Evolutionary conservation across 1,284 basidiomycete genomes (phyloP).

Genomic region (Pascua guehoae): DNA sequence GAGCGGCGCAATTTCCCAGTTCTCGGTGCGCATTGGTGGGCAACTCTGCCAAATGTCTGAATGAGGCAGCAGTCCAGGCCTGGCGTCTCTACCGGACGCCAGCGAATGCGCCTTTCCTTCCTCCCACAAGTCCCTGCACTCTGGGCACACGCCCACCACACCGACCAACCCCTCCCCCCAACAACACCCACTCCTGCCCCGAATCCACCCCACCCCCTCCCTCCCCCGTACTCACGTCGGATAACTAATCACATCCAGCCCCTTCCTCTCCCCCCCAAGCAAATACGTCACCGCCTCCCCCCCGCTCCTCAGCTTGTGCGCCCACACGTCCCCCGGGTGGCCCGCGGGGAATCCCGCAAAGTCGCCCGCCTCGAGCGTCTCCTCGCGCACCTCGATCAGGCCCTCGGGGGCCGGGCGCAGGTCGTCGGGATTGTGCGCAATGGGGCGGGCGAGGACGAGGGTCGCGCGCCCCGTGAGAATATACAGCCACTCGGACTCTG

Average conservation of each 20-base stretch:
- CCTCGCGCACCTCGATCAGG: constrained; percentile 4
- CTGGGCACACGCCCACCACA: too few relatives aligned
- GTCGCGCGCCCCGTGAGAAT: constrained; percentile 19
- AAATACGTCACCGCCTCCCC: constrained; percentile 8
- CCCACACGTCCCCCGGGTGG: constrained; percentile 11
- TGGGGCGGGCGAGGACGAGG: constrained; percentile 14
- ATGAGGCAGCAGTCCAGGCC: too few relatives aligned
- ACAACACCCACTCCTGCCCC: too few relatives aligned
- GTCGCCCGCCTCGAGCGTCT: constrained; percentile 10
- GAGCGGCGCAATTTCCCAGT: too few relatives aligned
- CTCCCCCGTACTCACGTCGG: not conserved
- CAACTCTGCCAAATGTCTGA: too few relatives aligned
- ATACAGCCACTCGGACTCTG: constrained; percentile 30
- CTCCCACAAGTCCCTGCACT: too few relatives aligned
- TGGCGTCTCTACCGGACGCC: too few relatives aligned
- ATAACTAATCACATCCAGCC: constrained; percentile 17
- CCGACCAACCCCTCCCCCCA: too few relatives aligned
- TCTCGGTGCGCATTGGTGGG: too few relatives aligned
- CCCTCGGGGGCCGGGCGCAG: constrained; percentile 8
- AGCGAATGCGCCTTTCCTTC: too few relatives aligned
- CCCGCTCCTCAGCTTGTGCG: constrained; percentile 11
- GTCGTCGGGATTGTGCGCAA: constrained; percentile 6
- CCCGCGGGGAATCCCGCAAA: constrained; percentile 21
- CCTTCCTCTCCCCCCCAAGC: constrained; percentile 15
- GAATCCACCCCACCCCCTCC: too few relatives aligned